phyloP scores from a whole-genome alignment of 331 rosid genomes.

The Malus hybrid region DNA sequence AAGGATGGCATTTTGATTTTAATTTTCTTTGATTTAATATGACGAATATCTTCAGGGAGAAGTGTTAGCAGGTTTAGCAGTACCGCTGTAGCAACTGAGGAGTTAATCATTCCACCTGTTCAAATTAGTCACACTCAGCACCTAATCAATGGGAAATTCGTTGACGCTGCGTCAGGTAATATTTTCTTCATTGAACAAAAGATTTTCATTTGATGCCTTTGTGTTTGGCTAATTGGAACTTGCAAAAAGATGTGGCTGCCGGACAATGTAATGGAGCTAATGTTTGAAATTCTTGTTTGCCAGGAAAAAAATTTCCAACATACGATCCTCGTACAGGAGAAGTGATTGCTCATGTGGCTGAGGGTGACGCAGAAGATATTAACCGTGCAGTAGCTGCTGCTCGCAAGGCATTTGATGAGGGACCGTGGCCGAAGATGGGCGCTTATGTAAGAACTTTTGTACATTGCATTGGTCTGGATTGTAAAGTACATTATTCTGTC shows the following conservation, averaged over 20 bases:
- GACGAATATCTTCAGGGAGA: conserved; percentile 34
- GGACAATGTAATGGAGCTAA: conserved; percentile 10
- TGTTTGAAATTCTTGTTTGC: conserved; percentile 14
- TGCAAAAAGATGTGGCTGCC: background rate
- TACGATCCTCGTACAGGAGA: conserved; percentile 75
- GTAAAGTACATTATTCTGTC: background rate
- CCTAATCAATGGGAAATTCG: conserved; percentile 73
- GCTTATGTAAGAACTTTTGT: conserved; percentile 48
- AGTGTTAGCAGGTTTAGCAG: conserved; percentile 32
- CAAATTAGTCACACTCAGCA: conserved; percentile 48
- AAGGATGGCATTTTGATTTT: background rate
- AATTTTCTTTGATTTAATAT: background rate
- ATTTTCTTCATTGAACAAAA: background rate
- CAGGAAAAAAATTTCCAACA: conserved; percentile 73
- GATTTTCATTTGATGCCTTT: background rate
- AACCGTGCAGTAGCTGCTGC: conserved; percentile 69
- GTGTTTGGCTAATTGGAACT: background rate
- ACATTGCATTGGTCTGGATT: background rate
- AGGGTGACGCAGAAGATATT: conserved; percentile 60
- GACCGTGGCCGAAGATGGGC: conserved; percentile 87
- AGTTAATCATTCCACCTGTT: conserved; percentile 56
- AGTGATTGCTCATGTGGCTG: conserved; percentile 66
- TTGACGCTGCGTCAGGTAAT: conserved; percentile 72
- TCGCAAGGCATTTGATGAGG: conserved; percentile 80
- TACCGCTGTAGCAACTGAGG: conserved; percentile 47